Percentiles rank a stretch among this genome's conserved stretches.
Conservation (phyloP, 2,329 filamentous ascomycete species). For the Diaporthe sp. region DNA sequence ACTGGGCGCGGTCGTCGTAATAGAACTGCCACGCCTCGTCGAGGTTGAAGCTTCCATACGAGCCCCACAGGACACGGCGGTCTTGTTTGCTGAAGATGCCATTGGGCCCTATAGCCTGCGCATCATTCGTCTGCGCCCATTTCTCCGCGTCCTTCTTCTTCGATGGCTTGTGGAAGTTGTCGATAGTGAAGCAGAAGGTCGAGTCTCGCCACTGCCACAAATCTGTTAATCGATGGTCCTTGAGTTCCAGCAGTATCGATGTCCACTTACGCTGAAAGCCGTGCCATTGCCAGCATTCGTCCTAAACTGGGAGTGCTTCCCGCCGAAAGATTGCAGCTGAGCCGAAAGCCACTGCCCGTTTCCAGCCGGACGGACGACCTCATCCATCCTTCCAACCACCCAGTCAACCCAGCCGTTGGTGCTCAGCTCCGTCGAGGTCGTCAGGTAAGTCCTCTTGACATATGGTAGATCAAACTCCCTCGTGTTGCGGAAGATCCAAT, state of each 20-base stretch:
- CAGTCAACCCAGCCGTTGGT: constrained; percentile 55
- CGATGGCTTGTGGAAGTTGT: constrained; percentile 57
- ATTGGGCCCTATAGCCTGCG: constrained; percentile 41
- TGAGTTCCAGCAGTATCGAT: not conserved
- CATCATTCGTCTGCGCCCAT: constrained; percentile 59
- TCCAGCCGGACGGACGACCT: constrained; percentile 49
- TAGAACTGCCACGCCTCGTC: constrained; percentile 51
- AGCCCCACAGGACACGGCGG: constrained; percentile 54
- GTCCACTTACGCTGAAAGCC: constrained; percentile 51
- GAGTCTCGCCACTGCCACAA: constrained; percentile 56
- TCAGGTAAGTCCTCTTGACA: constrained; percentile 60
- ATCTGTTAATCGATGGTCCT: not conserved
- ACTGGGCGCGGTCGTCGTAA: constrained; percentile 52
- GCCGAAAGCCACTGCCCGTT: constrained; percentile 56
- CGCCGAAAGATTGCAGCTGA: constrained; percentile 60
- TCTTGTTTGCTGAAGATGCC: constrained; percentile 53
- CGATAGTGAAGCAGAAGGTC: constrained; percentile 53
- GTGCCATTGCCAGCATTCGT: constrained; percentile 59
- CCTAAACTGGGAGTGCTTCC: constrained; percentile 56
- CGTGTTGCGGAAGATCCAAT: constrained; percentile 60
- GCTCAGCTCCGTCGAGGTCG: constrained; percentile 55
- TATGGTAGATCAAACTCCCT: constrained; percentile 59
- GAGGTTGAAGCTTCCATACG: constrained; percentile 53
- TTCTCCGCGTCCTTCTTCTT: constrained; percentile 51
- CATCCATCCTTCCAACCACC: constrained; percentile 53